Evolutionary conservation across 2,329 filamentous ascomycete species (phyloP), one percentile per base, ranked within the genome.

Genomic region (Nemania serpens): DNA sequence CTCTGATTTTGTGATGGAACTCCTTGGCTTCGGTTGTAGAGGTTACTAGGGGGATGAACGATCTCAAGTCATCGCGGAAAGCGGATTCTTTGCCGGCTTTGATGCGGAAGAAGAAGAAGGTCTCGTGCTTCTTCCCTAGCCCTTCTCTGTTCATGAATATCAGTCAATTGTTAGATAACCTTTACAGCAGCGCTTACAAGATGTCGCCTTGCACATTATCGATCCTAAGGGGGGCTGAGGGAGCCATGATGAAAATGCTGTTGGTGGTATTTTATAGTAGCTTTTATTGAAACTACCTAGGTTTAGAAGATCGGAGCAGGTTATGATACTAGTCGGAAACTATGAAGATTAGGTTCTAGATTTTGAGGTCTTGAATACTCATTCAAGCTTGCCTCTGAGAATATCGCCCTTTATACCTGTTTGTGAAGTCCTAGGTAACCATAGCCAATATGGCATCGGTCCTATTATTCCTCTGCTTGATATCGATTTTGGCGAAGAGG

Each of bases 151-250:
- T 5, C 4, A 10, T 12, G 6, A 13, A 20, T 1, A n/a, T 66
- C 17, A 66, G 62, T 25, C 9, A 1, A 39, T n/a, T 17, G 15
- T 3, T 0, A 36, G 12, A 13, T 4, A 33, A 4, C n/a, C 5
- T 5, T 5, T 25, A 3, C 2, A 5, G 6, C 6, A 43, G 2
- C 4, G 13, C 64, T 54, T 22, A 66, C 64, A 66, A 43, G 20
- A 64, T 66, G 36, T 66, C 64, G 12, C 61, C 64, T 62, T 66
- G 64, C 12, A 64, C 62, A 43, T 66, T 62, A 15, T 58, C 48
- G 6, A 66, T 34, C 10, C 64, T 49, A n/a, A 66, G 59, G 15
- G 62, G 58, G 13, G 29, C 20, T 54, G 45, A 37, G 49, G 34
- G 37, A 37, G 56, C 34, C 64, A 66, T 66, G 29, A n/a, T 59